These are phyloP conservation scores for Ogataea dorogensis DNA, from an alignment of 805 yeast species.

Conservation along the genomic window DNA sequence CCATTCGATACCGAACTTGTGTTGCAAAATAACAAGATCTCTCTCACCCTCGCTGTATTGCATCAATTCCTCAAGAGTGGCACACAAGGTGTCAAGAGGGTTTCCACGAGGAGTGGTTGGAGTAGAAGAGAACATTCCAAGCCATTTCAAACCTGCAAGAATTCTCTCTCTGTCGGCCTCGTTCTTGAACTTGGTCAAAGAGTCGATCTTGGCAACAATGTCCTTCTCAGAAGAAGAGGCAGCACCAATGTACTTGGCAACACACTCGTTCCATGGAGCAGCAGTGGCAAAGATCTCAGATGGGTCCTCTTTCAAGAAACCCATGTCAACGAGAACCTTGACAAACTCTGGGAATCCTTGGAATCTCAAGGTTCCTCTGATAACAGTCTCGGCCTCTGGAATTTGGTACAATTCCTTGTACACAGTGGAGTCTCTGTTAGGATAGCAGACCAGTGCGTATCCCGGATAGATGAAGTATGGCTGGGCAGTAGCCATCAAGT, in stretches of 20 bases:
- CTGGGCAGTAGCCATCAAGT: constrained; percentile 90
- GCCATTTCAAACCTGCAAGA: constrained; percentile 87
- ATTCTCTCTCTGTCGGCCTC: constrained; percentile 84
- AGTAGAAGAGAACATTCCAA: constrained; percentile 81
- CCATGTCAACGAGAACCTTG: constrained; percentile 91
- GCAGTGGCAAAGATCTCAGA: constrained; percentile 53
- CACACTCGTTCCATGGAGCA: constrained; percentile 86
- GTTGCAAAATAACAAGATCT: constrained; percentile 93
- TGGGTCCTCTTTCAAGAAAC: constrained; percentile 80
- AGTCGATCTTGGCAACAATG: constrained; percentile 69
- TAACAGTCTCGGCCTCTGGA: constrained; percentile 95
- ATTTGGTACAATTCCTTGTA: constrained; percentile 89
- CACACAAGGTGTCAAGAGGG: constrained; percentile 95
- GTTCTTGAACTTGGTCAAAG: constrained; percentile 76
- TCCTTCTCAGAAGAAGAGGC: constrained; percentile 67
- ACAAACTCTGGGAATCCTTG: constrained; percentile 99
- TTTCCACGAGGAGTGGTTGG: constrained; percentile 85
- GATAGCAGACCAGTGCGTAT: constrained; percentile 90
- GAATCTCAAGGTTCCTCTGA: constrained; percentile 96
- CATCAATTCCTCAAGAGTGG: constrained; percentile 92
- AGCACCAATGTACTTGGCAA: constrained; percentile 73
- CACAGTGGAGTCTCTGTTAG: constrained; percentile 96
- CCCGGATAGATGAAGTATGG: constrained; percentile 97
- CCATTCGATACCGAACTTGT: constrained; percentile 97
- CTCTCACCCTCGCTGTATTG: constrained; percentile 95